phyloP scores from a whole-genome alignment of 169 alveolate species.

The Cryptosporidium felis region DNA sequence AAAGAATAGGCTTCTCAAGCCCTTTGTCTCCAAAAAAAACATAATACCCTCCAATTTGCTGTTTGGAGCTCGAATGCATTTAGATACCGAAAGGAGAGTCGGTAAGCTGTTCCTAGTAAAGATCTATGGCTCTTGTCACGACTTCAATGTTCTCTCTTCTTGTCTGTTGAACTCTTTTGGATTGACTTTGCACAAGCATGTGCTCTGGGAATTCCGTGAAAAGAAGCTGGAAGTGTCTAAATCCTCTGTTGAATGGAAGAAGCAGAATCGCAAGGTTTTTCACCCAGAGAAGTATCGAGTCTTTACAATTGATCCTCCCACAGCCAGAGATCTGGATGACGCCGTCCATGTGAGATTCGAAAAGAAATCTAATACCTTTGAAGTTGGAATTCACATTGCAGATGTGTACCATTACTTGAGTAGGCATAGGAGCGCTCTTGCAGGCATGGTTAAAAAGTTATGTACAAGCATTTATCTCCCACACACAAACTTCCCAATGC shows the following conservation, averaged over 20 bases:
- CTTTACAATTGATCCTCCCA: constrained; percentile 79
- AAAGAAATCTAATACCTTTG: not conserved
- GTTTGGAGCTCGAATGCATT: not conserved
- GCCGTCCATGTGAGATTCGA: constrained; percentile 74
- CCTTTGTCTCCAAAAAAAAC: not conserved
- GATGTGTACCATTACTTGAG: constrained; percentile 9
- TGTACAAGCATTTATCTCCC: constrained; percentile 81
- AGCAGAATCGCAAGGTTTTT: constrained; percentile 51
- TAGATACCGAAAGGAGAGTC: too few species aligned
- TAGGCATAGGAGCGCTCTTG: not conserved
- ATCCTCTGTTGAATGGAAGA: constrained; percentile 6
- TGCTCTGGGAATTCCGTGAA: not conserved
- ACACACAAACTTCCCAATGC: constrained; percentile 80
- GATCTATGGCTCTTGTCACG: not conserved
- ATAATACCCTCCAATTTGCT: not conserved
- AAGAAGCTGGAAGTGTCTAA: not conserved
- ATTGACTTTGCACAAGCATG: not conserved
- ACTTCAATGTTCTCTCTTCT: not conserved
- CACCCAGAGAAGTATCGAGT: constrained; percentile 70
- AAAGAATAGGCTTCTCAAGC: not conserved
- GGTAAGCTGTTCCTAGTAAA: not conserved
- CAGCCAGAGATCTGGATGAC: constrained; percentile 82
- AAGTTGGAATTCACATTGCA: constrained; percentile 59
- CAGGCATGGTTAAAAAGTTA: not conserved
- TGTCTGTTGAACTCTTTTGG: not conserved